phyloP scores from a whole-genome alignment of 805 yeast genomes.

The Kluyveromyces dobzhanskii region DNA sequence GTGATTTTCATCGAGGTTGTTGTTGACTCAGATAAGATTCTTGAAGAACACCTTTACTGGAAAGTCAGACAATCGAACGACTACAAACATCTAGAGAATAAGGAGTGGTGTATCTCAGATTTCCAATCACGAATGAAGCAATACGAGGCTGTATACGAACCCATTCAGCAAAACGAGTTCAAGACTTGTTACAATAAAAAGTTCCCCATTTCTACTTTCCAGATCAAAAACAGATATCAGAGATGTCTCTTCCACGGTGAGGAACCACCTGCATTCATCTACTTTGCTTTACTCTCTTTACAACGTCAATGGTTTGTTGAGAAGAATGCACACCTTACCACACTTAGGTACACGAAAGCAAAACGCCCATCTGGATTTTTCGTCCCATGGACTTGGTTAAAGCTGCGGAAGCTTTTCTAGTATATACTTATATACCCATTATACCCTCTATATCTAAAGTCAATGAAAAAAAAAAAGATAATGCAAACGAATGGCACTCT shows the following conservation, averaged over 20 bases:
- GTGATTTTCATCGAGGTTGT: constrained; percentile 35
- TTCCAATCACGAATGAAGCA: constrained; percentile 41
- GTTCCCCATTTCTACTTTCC: neutral
- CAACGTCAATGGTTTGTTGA: neutral
- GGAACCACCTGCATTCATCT: neutral
- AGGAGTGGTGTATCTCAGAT: constrained; percentile 21
- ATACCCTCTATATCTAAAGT: too few species aligned
- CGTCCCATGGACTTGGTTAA: neutral
- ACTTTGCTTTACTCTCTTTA: neutral
- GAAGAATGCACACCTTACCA: neutral
- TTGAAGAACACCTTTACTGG: constrained; percentile 25
- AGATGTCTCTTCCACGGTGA: neutral
- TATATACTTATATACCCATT: too few species aligned
- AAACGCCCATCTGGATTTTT: neutral
- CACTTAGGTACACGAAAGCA: neutral
- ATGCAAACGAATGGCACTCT: too few species aligned
- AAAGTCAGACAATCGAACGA: constrained; percentile 29
- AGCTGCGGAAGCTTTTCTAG: constrained; percentile 1
- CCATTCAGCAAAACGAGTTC: constrained; percentile 31
- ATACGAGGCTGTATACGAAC: constrained; percentile 45
- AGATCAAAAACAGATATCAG: constrained; percentile 1
- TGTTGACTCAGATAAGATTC: constrained; percentile 21
- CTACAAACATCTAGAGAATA: constrained; percentile 15
- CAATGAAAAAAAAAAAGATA: too few species aligned
- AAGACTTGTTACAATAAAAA: neutral